These are phyloP conservation scores for Parasitella parasitica DNA, from an alignment of 371 early-diverging fungal genomes.

Conservation along the genomic window DNA sequence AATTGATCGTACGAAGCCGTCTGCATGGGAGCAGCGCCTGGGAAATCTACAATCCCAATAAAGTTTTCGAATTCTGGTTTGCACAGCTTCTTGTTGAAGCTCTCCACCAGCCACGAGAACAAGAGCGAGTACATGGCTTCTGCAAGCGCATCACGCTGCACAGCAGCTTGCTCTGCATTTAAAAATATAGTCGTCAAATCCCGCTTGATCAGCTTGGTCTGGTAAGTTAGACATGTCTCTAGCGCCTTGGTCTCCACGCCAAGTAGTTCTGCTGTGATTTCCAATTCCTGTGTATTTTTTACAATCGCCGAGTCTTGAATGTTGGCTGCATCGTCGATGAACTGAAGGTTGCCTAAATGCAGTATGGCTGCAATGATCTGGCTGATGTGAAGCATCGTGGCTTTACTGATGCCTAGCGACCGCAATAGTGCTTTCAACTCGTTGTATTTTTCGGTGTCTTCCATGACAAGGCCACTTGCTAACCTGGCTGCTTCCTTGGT, in stretches of 20 bases:
- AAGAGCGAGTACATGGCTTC: slow-evolving; percentile 26
- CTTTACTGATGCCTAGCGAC: slow-evolving; percentile 75
- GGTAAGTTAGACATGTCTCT: slow-evolving; percentile 42
- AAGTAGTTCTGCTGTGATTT: slow-evolving; percentile 70
- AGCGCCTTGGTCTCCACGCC: slow-evolving; percentile 70
- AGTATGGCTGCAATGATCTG: slow-evolving; percentile 71
- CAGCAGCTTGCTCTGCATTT: slow-evolving; percentile 49
- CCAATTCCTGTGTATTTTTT: slow-evolving; percentile 60
- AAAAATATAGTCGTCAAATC: slow-evolving; percentile 60
- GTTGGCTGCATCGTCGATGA: slow-evolving; percentile 39
- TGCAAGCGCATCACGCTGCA: slow-evolving; percentile 31
- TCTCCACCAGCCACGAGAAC: slow-evolving; percentile 29
- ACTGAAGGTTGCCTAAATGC: slow-evolving; percentile 76
- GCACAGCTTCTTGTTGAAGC: slow-evolving; percentile 26
- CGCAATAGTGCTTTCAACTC: slow-evolving; percentile 75
- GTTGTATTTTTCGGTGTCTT: slow-evolving; percentile 53
- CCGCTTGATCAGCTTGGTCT: slow-evolving; percentile 34
- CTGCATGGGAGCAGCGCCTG: slow-evolving; percentile 43
- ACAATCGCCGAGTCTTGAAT: slow-evolving; percentile 54
- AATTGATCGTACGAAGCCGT: slow-evolving; percentile 69
- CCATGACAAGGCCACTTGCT: slow-evolving; percentile 24
- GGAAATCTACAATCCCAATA: slow-evolving; percentile 68
- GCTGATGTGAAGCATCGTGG: slow-evolving; percentile 64
- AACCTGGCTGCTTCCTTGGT: slow-evolving; percentile 23
- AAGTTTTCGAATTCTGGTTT: slow-evolving; percentile 61